phyloP scores from a whole-genome alignment of 495 filamentous ascomycete genomes.

The Penicillium paxilli region DNA sequence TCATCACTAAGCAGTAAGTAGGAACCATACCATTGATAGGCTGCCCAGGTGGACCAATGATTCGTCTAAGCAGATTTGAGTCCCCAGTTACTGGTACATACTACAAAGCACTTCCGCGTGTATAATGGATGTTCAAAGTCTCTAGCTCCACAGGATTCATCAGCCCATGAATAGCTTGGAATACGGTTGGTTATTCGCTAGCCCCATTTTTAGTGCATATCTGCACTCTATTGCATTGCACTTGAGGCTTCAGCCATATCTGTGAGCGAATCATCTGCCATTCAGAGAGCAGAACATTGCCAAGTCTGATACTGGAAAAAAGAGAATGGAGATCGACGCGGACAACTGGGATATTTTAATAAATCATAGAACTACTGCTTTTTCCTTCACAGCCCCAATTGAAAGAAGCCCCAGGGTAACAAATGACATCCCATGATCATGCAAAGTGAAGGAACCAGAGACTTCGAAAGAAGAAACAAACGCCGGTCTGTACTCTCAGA shows the following conservation, averaged over 20 bases:
- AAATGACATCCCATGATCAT: conserved; percentile 26
- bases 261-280: neutral
- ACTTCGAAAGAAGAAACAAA: conserved; percentile 28
- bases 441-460: conserved; percentile 19
- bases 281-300: too few species aligned
- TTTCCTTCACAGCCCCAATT: conserved; percentile 18
- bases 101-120: too few species aligned
- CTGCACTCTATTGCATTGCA: neutral
- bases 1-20: too few species aligned
- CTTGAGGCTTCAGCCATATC: neutral
- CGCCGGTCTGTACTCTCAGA: conserved; percentile 22
- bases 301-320: neutral
- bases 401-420: conserved; percentile 20
- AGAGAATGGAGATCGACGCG: neutral
- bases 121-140: too few species aligned
- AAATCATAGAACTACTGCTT: conserved; percentile 11
- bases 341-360: neutral
- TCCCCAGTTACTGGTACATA: too few species aligned
- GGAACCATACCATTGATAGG: too few species aligned
- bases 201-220: neutral
- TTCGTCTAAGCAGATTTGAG: too few species aligned
- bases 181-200: neutral
- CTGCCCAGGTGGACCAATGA: too few species aligned
- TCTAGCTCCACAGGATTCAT: neutral
- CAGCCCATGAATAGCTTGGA: neutral